A percentile compares a stretch with the other conserved stretches of the same genome.
Evolutionary conservation across 805 yeast species (phyloP).

Genomic region (Lipomyces yamadae): DNA sequence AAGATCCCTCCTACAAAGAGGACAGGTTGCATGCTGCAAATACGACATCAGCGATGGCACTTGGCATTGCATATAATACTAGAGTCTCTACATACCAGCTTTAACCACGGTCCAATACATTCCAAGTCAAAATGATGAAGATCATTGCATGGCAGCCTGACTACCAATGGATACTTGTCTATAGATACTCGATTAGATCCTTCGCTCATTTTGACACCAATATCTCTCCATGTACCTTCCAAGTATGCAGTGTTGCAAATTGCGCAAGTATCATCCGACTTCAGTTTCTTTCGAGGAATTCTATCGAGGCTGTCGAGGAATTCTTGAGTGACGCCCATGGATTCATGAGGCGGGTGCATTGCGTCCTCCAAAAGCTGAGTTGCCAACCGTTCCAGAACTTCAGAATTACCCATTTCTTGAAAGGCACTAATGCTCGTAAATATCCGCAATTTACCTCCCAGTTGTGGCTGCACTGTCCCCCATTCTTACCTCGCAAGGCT

Average conservation of each 20-base stretch:
- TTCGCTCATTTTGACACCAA: background rate
- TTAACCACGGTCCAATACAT: slow-evolving; percentile 89
- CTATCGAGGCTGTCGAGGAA: slow-evolving; percentile 80
- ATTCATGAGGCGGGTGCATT: slow-evolving; percentile 18
- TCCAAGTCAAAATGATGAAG: slow-evolving; percentile 84
- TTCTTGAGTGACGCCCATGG: slow-evolving; percentile 64
- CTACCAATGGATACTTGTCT: slow-evolving; percentile 80
- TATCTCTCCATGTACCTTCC: slow-evolving; percentile 44
- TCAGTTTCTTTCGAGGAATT: slow-evolving; percentile 54
- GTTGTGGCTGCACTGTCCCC: background rate
- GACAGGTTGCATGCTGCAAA: slow-evolving; percentile 58
- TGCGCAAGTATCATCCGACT: slow-evolving; percentile 68
- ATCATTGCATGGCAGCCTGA: slow-evolving; percentile 67
- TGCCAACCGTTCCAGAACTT: slow-evolving; percentile 27
- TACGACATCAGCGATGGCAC: background rate
- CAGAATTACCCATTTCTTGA: slow-evolving; percentile 28
- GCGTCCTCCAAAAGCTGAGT: slow-evolving; percentile 33
- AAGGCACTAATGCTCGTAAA: slow-evolving; percentile 23
- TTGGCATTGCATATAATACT: background rate
- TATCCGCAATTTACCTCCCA: slow-evolving; percentile 1
- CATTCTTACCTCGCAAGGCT: slow-evolving; percentile 27
- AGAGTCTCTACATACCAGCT: slow-evolving; percentile 44
- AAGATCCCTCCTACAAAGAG: slow-evolving; percentile 80
- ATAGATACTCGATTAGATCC: background rate
- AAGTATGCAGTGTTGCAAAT: slow-evolving; percentile 77